Conservation (phyloP, 2,329 filamentous ascomycete genomes). For the Seiridium cupressi region DNA sequence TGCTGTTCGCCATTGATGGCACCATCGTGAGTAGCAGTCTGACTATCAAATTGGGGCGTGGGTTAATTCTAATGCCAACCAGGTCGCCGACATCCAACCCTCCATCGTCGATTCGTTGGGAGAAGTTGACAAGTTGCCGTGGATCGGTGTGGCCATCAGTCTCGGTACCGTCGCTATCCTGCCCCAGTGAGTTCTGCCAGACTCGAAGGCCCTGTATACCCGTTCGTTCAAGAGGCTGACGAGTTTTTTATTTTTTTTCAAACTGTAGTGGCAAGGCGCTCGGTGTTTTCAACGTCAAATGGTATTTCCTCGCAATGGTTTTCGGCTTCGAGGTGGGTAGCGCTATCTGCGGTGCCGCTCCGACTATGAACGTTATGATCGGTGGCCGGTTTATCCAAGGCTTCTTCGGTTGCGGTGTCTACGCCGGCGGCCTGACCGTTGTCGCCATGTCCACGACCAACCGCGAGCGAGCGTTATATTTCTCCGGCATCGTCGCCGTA, state of each 20-base stretch:
- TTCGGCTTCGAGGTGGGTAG: conserved; percentile 22
- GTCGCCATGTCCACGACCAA: conserved; percentile 9
- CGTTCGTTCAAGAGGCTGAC: too few relatives aligned
- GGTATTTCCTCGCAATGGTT: conserved; percentile 16
- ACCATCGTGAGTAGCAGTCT: conserved; percentile 31
- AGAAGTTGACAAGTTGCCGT: conserved; percentile 36
- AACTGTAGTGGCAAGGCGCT: conserved; percentile 26
- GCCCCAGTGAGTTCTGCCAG: conserved; percentile 12
- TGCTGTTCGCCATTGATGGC: background rate
- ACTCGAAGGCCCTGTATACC: too few relatives aligned
- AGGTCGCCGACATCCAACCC: conserved; percentile 31
- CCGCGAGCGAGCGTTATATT: background rate
- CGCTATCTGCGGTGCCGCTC: conserved; percentile 39
- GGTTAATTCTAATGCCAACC: too few relatives aligned
- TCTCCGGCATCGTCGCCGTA: background rate
- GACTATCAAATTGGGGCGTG: too few relatives aligned
- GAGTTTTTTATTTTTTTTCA: too few relatives aligned
- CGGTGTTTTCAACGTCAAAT: conserved; percentile 42
- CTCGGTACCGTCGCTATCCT: conserved; percentile 36
- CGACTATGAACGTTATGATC: conserved; percentile 43
- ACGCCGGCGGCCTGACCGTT: conserved; percentile 25
- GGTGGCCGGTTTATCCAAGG: conserved; percentile 41
- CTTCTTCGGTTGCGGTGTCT: conserved; percentile 39
- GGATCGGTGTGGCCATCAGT: conserved; percentile 37
- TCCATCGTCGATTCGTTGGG: conserved; percentile 34